phyloP scores from a whole-genome alignment of 1,139 yeast genomes.

The Candida labiduridarum region DNA sequence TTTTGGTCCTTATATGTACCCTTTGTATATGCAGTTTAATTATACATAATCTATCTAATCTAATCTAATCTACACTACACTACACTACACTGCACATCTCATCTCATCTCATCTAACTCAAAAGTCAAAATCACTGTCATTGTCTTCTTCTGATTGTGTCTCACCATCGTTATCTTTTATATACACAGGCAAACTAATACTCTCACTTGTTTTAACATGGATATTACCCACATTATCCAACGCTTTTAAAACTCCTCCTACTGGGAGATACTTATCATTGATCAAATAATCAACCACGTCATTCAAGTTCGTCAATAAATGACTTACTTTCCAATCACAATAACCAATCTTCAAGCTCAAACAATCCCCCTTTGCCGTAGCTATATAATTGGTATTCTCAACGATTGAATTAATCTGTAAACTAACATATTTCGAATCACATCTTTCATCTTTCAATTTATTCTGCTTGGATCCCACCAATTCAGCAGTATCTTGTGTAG shows the following conservation, averaged over 20 bases:
- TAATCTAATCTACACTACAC: no score
- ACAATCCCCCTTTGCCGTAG: conserved; percentile 57
- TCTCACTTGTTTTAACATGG: conserved; percentile 63
- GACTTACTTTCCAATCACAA: conserved; percentile 42
- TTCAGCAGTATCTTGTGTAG: conserved; percentile 45
- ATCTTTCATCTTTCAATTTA: conserved; percentile 52
- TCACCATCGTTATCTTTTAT: conserved; percentile 17
- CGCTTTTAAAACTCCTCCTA: conserved; percentile 58
- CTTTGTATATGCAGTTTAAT: no score
- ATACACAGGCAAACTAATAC: conserved; percentile 56
- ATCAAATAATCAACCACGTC: conserved; percentile 55
- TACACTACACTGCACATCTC: no score
- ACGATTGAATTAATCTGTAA: conserved; percentile 64
- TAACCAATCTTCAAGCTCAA: conserved; percentile 56
- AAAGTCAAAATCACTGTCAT: conserved; percentile 35
- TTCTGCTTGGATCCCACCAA: conserved; percentile 38
- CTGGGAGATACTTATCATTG: conserved; percentile 49
- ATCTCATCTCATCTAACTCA: conserved; percentile 9
- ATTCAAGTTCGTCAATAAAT: conserved; percentile 56
- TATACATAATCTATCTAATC: no score
- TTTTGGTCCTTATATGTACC: background rate
- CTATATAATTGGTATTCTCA: conserved; percentile 59
- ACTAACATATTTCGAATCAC: conserved; percentile 62
- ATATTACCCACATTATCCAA: conserved; percentile 48
- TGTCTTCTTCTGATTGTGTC: conserved; percentile 19